Evolutionary conservation across 352 stramenopile species (phyloP), one percentile per base, ranked within the genome.

Genomic region (Pythium sp.): DNA sequence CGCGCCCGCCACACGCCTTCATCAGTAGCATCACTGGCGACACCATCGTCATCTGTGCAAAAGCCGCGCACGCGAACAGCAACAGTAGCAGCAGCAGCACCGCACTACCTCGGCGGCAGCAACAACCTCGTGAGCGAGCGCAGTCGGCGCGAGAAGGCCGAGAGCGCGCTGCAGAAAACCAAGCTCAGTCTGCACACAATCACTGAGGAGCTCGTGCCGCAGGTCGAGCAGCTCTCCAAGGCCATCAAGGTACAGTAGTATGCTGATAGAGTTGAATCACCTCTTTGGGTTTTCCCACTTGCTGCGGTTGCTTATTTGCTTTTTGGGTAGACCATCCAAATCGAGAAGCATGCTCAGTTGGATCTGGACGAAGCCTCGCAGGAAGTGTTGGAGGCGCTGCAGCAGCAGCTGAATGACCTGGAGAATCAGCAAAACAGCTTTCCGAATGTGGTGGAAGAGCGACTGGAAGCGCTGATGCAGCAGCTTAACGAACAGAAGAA

Each of bases 61-160:
- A 62, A 62, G 43, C 15, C 57, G 43, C 64, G 60, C 15, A 43
- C 46, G 4, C 34, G 34, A 38, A 65, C 32, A 22, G 9, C 43
- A n/a, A n/a, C n/a, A n/a, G n/a, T n/a, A 30, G 15, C 61, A 51
- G 20, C 43, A 20, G 9, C 58, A 55, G 5, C 54, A 47, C 72
- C 81, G 5, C 81, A 90, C 54, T 75, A 87, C 20, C 74, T 92
- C 6, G 84, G 84, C 18, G 84, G 82, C 9, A 92, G 84, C 65
- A 90, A 87, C 65, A 92, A 87, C 63, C 74, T 91, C 30, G 58
- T 79, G 55, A 81, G 64, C 15, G 82, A 92, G 65, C 82, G 82
- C 11, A 75, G 81, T n/a, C 74, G 82, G 14, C 79, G 84, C 14
- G 77, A 91, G 46, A 76, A 79, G 51, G 79, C 79, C 2, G 84